A percentile compares a stretch with the other conserved stretches of the same genome.
These are phyloP conservation scores for Phaseolus coccineus DNA, from an alignment of 331 rosid species.

Conservation along the genomic window DNA sequence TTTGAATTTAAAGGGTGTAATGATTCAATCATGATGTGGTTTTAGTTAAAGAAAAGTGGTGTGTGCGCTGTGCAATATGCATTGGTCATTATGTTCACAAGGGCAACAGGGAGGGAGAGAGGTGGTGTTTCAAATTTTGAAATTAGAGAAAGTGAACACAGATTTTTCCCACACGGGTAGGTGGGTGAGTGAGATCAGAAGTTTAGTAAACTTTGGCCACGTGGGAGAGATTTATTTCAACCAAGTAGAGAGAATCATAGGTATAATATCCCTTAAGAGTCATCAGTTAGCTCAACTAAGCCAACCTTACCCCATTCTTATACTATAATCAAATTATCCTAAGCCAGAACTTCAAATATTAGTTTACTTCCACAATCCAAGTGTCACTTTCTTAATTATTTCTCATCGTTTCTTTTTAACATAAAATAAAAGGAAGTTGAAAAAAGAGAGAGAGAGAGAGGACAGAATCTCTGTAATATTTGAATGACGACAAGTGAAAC, in stretches of 20 bases:
- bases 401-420: neutral
- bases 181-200: constrained; percentile 50
- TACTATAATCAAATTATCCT: constrained; percentile 30
- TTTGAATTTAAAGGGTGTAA: constrained; percentile 73
- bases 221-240: constrained; percentile 56
- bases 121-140: constrained; percentile 80
- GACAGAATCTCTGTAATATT: constrained; percentile 69
- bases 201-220: constrained; percentile 63
- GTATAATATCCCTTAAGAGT: constrained; percentile 38
- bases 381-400: constrained; percentile 5
- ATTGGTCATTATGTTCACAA: constrained; percentile 51
- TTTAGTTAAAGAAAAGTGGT: constrained; percentile 44
- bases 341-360: constrained; percentile 23
- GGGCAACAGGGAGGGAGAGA: constrained; percentile 46
- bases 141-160: constrained; percentile 48
- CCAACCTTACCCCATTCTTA: constrained; percentile 26
- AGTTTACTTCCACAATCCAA: constrained; percentile 42
- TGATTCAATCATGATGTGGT: constrained; percentile 63
- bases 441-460: constrained; percentile 38
- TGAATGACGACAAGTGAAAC: constrained; percentile 80
- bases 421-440: neutral
- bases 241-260: constrained; percentile 44
- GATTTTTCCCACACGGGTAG: constrained; percentile 48
- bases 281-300: constrained; percentile 48
- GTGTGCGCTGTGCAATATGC: constrained; percentile 52